Evolutionary conservation across 352 stramenopile genomes (phyloP).

Genomic region (Blastocystis sp.): DNA sequence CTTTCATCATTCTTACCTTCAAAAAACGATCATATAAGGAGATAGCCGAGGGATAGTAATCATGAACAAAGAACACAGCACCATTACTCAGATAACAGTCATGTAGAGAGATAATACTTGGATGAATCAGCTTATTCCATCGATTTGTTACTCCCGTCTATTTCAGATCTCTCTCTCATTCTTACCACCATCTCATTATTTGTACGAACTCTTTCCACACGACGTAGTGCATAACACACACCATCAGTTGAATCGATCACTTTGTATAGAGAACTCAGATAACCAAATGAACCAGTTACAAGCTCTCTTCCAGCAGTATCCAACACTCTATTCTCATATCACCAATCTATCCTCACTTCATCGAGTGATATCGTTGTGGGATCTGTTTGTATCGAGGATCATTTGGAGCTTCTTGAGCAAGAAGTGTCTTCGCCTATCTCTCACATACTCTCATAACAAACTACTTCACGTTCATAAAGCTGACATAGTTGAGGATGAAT

Average conservation of each 20-base stretch:
- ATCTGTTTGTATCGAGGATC: slow-evolving; percentile 58
- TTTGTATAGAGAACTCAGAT: slow-evolving; percentile 66
- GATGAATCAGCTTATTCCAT: slow-evolving; percentile 69
- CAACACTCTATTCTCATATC: neutral
- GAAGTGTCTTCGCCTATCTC: neutral
- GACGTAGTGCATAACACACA: slow-evolving; percentile 72
- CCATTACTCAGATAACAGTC: slow-evolving; percentile 74
- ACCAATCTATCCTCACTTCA: neutral
- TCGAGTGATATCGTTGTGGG: slow-evolving; percentile 27
- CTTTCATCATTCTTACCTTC: neutral
- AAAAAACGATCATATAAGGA: slow-evolving; percentile 67
- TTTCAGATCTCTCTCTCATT: neutral
- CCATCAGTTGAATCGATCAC: slow-evolving; percentile 73
- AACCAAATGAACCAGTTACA: slow-evolving; percentile 52
- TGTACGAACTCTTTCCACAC: slow-evolving; percentile 76
- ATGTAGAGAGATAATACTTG: slow-evolving; percentile 71
- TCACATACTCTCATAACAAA: neutral
- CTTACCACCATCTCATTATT: slow-evolving; percentile 64
- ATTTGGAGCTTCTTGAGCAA: slow-evolving; percentile 32
- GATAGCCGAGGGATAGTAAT: slow-evolving; percentile 72
- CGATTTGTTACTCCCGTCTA: slow-evolving; percentile 47
- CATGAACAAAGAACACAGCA: slow-evolving; percentile 77
- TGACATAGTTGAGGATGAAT: neutral
- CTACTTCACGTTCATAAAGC: neutral
- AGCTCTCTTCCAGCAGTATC: neutral